Evolutionary conservation across 73 alveolate genomes (phyloP).

Genomic region (Tetrahymena thermophila): DNA sequence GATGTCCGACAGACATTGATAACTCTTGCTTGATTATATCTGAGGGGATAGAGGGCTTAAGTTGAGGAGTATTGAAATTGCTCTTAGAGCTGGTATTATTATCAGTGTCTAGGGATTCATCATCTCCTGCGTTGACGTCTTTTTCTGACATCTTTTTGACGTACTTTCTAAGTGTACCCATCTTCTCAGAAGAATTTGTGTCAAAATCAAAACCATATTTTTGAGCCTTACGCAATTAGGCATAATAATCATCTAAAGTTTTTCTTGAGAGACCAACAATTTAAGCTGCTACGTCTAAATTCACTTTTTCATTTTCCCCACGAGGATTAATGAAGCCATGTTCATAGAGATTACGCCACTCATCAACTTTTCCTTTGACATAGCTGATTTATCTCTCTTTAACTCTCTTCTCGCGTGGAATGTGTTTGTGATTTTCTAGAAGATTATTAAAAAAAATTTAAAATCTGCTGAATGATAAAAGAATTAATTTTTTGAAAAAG

Average conservation of each 20-base stretch:
- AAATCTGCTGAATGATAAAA: not conserved
- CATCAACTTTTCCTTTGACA: not conserved
- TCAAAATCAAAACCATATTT: not conserved
- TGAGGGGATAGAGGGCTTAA: not conserved
- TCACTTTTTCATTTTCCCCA: not conserved
- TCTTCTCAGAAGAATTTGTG: not conserved
- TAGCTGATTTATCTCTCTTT: not conserved
- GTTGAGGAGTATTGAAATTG: not conserved
- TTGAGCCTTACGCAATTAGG: not conserved
- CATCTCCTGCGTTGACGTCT: not conserved
- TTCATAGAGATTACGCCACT: not conserved
- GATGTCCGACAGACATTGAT: not conserved
- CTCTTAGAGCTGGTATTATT: not conserved
- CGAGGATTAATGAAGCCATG: not conserved
- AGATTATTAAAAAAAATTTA: not conserved
- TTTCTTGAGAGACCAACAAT: not conserved
- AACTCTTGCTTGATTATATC: not conserved
- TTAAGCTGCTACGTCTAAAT: not conserved
- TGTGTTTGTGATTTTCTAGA: not conserved
- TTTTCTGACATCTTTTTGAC: not conserved
- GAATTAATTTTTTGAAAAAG: not conserved
- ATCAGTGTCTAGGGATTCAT: not conserved
- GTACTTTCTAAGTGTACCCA: not conserved
- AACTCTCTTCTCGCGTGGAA: slow-evolving; percentile 3
- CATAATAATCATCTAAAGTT: not conserved